A percentile compares a stretch with the other conserved stretches of the same genome.
Evolutionary conservation across 2,329 filamentous ascomycete genomes (phyloP).

Genomic region (Talaromyces pinophilus): DNA sequence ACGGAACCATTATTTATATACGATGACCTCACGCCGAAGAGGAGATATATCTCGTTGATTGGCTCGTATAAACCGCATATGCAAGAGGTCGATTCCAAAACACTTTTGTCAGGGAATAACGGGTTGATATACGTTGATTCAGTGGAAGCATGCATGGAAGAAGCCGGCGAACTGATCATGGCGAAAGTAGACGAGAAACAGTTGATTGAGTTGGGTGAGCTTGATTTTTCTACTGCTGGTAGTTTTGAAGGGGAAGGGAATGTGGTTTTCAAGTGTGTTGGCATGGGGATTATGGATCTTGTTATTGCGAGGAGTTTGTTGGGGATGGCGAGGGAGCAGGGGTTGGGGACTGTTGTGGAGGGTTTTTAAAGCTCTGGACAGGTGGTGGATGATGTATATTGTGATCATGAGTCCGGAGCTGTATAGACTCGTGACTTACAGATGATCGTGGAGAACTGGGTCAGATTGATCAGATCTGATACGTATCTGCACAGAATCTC

Average conservation of each 20-base stretch:
- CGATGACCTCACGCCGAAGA: constrained; percentile 33
- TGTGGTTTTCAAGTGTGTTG: constrained; percentile 55
- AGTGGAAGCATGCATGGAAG: constrained; percentile 47
- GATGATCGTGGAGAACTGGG: neutral
- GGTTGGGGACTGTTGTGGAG: constrained; percentile 18
- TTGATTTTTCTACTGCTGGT: constrained; percentile 29
- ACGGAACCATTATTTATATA: constrained; percentile 47
- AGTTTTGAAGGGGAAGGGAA: constrained; percentile 34
- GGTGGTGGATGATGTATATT: neutral
- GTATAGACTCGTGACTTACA: neutral
- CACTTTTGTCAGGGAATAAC: constrained; percentile 54
- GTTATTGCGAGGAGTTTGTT: constrained; percentile 47
- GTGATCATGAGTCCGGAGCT: neutral
- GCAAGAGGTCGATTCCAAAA: constrained; percentile 52
- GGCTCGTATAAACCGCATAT: constrained; percentile 59
- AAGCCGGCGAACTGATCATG: constrained; percentile 50
- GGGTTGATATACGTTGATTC: constrained; percentile 69
- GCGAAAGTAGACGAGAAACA: constrained; percentile 41
- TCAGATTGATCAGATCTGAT: constrained; percentile 3
- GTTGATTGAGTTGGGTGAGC: constrained; percentile 47
- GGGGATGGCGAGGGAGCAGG: constrained; percentile 35
- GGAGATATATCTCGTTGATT: constrained; percentile 54
- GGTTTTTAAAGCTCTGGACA: neutral
- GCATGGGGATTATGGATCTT: constrained; percentile 55
- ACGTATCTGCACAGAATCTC: neutral